A percentile compares a stretch with the other conserved stretches of the same genome.
phyloP scores from a whole-genome alignment of 1,284 basidiomycete species.

The Cutaneotrichosporon spelunceum region DNA sequence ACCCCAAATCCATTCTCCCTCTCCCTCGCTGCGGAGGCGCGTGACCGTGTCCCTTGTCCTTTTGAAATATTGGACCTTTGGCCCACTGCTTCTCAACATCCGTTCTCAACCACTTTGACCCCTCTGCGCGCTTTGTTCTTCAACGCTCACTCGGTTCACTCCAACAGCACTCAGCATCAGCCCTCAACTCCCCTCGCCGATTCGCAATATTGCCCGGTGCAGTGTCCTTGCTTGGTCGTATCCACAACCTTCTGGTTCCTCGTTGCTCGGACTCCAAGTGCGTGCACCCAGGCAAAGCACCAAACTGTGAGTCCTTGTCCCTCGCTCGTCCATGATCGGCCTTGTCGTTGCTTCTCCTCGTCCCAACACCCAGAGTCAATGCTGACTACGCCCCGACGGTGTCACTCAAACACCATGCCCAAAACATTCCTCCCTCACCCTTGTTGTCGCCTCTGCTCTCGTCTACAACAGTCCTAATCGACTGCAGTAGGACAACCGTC shows the following conservation, averaged over 20 bases:
- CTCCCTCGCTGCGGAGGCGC: background rate
- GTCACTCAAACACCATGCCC: background rate
- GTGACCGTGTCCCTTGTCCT: background rate
- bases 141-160: background rate
- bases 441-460: background rate
- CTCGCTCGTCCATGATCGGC: constrained; percentile 2
- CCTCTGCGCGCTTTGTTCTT: background rate
- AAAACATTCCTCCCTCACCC: background rate
- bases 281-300: constrained; percentile 5
- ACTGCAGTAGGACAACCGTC: background rate
- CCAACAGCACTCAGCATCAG: background rate
- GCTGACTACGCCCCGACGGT: background rate
- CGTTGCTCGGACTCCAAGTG: background rate
- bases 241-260: background rate
- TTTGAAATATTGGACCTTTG: background rate
- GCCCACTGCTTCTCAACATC: background rate
- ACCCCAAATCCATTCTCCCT: background rate
- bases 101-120: background rate
- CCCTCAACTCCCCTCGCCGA: background rate
- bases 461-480: background rate
- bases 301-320: constrained; percentile 1
- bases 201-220: background rate
- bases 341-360: background rate
- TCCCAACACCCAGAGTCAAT: background rate
- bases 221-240: background rate